Percentiles rank a stretch among this genome's conserved stretches.
Evolutionary conservation across 371 early-diverging fungal genomes (phyloP).

Genomic region (Mortierella sp.): DNA sequence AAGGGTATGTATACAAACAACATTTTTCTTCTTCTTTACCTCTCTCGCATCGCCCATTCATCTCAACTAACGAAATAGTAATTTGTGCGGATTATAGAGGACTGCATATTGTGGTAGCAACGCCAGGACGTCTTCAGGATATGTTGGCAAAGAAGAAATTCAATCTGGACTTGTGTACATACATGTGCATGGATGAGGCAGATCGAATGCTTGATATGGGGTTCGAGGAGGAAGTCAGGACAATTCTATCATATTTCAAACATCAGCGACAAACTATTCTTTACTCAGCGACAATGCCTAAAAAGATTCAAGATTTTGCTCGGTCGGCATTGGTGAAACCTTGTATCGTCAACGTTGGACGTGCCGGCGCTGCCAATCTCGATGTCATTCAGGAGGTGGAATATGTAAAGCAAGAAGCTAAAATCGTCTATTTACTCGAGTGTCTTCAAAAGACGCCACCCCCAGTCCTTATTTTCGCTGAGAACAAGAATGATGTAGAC

Average conservation of each 20-base stretch:
- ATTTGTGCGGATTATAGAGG: constrained; percentile 56
- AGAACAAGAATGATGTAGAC: constrained; percentile 99
- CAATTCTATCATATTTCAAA: constrained; percentile 92
- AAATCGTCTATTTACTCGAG: constrained; percentile 92
- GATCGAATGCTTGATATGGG: constrained; percentile 99
- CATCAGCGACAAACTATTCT: constrained; percentile 91
- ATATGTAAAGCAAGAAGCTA: constrained; percentile 95
- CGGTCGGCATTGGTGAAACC: constrained; percentile 89
- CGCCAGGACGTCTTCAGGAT: constrained; percentile 95
- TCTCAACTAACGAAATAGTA: background rate
- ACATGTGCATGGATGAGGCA: constrained; percentile 98
- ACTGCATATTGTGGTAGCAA: constrained; percentile 89
- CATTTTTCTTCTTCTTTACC: background rate
- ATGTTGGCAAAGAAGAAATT: constrained; percentile 83
- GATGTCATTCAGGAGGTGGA: constrained; percentile 99
- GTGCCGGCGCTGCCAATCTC: constrained; percentile 97
- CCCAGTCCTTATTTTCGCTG: constrained; percentile 98
- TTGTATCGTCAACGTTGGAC: constrained; percentile 97
- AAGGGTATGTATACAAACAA: constrained; percentile 53
- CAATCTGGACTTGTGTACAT: constrained; percentile 82
- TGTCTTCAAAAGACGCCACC: constrained; percentile 95
- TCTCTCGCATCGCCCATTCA: background rate
- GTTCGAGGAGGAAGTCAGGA: constrained; percentile 95
- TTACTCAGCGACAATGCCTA: constrained; percentile 98
- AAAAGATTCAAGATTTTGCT: constrained; percentile 96